Evolutionary conservation across 768 basidiomycete species (phyloP).

Genomic region (Xerocomus potaroensis): DNA sequence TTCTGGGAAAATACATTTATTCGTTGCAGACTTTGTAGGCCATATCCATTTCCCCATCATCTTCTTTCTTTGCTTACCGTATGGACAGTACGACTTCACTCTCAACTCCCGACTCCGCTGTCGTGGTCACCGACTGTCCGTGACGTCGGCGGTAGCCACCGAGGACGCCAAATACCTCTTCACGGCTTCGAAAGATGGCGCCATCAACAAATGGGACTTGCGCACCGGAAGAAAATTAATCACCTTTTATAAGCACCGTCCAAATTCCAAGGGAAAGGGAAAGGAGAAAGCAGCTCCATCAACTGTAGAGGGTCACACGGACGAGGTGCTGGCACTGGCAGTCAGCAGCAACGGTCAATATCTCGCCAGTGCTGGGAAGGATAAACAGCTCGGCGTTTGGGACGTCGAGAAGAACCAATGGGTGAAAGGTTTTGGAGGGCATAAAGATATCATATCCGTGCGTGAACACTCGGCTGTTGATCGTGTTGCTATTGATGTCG

Average conservation of each 20-base stretch:
- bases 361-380: constrained; percentile 84
- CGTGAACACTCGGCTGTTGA: constrained; percentile 40
- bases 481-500: constrained; percentile 22
- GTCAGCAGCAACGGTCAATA: constrained; percentile 81
- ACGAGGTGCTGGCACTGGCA: constrained; percentile 81
- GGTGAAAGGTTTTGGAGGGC: constrained; percentile 79
- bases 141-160: constrained; percentile 79
- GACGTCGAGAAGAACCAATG: constrained; percentile 70
- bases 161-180: constrained; percentile 73
- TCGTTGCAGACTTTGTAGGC: constrained; percentile 69
- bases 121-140: constrained; percentile 70
- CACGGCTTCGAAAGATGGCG: constrained; percentile 88
- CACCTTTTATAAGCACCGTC: constrained; percentile 57
- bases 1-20: constrained; percentile 81
- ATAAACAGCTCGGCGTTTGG: constrained; percentile 83
- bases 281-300: constrained; percentile 51
- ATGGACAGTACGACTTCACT: constrained; percentile 52
- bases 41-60: too few species aligned
- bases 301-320: constrained; percentile 71
- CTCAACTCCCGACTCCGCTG: constrained; percentile 47
- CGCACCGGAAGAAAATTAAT: constrained; percentile 53
- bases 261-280: constrained; percentile 46
- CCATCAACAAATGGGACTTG: constrained; percentile 83
- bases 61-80: background rate
- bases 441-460: constrained; percentile 65